These are phyloP conservation scores for Eragrostis curvula DNA, from an alignment of 176 grass and related monocot species.

Conservation along the genomic window DNA sequence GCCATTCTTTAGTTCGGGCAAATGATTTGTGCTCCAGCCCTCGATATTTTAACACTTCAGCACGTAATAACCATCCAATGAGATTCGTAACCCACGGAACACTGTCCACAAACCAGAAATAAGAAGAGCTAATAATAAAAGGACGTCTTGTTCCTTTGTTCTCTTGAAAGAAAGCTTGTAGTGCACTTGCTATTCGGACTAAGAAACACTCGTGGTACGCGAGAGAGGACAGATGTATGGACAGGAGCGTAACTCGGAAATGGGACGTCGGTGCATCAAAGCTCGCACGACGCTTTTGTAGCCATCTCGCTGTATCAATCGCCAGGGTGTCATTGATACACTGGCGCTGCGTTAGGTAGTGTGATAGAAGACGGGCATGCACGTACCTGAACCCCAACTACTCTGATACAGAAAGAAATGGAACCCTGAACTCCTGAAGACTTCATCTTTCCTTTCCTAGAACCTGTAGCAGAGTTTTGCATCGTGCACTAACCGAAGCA, in stretches of 20 bases:
- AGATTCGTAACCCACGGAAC: neutral
- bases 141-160: neutral
- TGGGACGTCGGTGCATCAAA: slow-evolving; percentile 25
- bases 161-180: neutral
- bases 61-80: slow-evolving; percentile 15
- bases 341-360: slow-evolving; percentile 25
- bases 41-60: neutral
- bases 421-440: neutral
- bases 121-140: neutral
- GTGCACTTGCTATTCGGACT: neutral
- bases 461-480: no score
- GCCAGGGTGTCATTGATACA: slow-evolving; percentile 31
- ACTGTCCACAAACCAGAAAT: neutral
- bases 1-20: neutral
- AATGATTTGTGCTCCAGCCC: neutral
- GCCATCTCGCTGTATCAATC: slow-evolving; percentile 29
- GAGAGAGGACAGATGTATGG: neutral
- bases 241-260: neutral
- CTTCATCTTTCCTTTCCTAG: no score
- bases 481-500: no score
- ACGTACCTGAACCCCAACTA: neutral
- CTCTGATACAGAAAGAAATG: neutral
- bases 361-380: neutral
- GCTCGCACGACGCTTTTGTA: neutral
- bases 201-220: neutral